phyloP scores from a whole-genome alignment of 306 rosid genomes.

The Acacia crassicarpa region DNA sequence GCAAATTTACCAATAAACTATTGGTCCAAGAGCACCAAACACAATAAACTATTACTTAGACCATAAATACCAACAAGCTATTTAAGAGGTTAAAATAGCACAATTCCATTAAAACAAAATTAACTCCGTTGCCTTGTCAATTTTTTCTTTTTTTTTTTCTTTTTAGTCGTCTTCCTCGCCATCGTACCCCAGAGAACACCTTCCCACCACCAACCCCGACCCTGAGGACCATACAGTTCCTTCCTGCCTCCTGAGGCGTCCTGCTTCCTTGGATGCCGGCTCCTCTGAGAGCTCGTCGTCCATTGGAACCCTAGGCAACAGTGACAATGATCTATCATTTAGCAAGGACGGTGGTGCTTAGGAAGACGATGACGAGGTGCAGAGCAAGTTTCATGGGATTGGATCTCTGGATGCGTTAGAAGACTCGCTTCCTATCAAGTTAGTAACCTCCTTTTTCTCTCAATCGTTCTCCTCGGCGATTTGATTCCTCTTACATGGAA shows the following conservation, averaged over 20 bases:
- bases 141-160: constrained; percentile 64
- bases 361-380: constrained; percentile 55
- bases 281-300: constrained; percentile 70
- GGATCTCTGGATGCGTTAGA: constrained; percentile 60
- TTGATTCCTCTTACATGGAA: not conserved
- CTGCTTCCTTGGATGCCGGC: constrained; percentile 37
- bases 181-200: constrained; percentile 21
- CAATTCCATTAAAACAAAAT: no score
- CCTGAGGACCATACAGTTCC: constrained; percentile 3
- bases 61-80: no score
- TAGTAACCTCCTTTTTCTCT: constrained; percentile 12
- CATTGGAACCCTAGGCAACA: constrained; percentile 81
- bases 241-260: constrained; percentile 28
- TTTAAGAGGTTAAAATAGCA: no score
- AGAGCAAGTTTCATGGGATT: constrained; percentile 53
- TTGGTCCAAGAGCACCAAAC: no score
- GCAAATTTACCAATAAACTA: no score
- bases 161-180: constrained; percentile 43
- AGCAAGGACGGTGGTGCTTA: constrained; percentile 1
- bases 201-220: not conserved
- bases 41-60: no score
- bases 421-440: constrained; percentile 94
- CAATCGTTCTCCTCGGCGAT: not conserved
- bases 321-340: constrained; percentile 33
- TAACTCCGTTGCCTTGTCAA: constrained; percentile 37